Conservation (phyloP, 805 yeast species). For the Kazachstania africana region DNA sequence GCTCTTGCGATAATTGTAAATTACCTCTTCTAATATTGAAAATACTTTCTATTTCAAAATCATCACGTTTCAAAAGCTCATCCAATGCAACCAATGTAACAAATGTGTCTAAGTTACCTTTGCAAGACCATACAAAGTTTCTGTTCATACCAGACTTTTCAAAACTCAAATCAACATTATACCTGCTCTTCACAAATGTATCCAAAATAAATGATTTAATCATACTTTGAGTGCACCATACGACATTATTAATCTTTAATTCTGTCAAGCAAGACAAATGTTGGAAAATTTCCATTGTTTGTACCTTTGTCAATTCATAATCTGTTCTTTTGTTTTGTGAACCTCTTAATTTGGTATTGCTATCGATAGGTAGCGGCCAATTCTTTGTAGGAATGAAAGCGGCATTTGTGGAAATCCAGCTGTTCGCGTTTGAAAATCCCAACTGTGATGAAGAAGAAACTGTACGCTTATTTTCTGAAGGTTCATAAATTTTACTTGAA, state of each 20-base stretch:
- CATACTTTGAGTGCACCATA: constrained; percentile 25
- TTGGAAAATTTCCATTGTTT: constrained; percentile 14
- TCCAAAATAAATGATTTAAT: constrained; percentile 15
- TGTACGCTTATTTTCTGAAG: constrained; percentile 6
- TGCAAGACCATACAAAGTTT: constrained; percentile 22
- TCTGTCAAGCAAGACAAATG: constrained; percentile 3
- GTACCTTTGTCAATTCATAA: constrained; percentile 8
- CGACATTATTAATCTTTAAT: constrained; percentile 16
- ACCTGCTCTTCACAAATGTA: constrained; percentile 4
- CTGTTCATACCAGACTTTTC: constrained; percentile 22
- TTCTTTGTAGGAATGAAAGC: constrained; percentile 3
- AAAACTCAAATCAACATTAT: constrained; percentile 11
- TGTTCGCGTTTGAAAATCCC: constrained; percentile 5
- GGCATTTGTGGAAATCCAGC: constrained; percentile 5
- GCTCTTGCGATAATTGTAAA: constrained; percentile 1
- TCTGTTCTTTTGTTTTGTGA: not conserved
- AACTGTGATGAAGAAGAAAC: constrained; percentile 2
- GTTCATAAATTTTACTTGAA: constrained; percentile 17
- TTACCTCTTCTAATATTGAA: constrained; percentile 15
- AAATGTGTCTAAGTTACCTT: constrained; percentile 16
- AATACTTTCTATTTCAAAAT: constrained; percentile 13
- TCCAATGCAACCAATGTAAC: constrained; percentile 16
- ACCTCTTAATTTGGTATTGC: constrained; percentile 13
- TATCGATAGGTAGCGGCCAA: constrained; percentile 17
- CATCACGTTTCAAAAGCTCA: constrained; percentile 15